These are phyloP conservation scores for Diplodia scrobiculata DNA, from an alignment of 2,329 filamentous ascomycete genomes.

Conservation along the genomic window DNA sequence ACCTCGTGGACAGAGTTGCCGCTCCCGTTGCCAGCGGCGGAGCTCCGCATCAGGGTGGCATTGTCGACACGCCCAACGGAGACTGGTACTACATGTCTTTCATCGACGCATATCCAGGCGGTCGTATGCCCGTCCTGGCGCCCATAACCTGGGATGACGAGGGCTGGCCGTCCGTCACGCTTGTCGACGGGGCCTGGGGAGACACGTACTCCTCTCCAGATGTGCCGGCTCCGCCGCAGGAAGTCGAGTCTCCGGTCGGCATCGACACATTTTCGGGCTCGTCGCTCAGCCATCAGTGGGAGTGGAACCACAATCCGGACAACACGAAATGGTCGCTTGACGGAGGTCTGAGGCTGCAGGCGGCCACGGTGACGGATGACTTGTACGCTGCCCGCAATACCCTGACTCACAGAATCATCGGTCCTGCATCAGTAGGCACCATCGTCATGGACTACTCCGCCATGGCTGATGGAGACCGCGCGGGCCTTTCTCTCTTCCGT, in stretches of 20 bases:
- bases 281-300: slow-evolving; percentile 53
- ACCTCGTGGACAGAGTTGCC: slow-evolving; percentile 49
- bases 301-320: slow-evolving; percentile 66
- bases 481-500: slow-evolving; percentile 58
- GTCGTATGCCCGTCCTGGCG: slow-evolving; percentile 60
- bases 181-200: slow-evolving; percentile 54
- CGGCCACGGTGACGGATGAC: slow-evolving; percentile 57
- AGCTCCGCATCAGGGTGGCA: slow-evolving; percentile 58
- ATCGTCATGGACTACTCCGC: slow-evolving; percentile 53
- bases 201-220: slow-evolving; percentile 47
- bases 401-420: slow-evolving; percentile 48
- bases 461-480: slow-evolving; percentile 57
- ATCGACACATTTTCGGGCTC: slow-evolving; percentile 53
- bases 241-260: slow-evolving; percentile 37
- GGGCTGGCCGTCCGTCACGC: slow-evolving; percentile 54
- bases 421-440: slow-evolving; percentile 51
- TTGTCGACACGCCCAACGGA: slow-evolving; percentile 56
- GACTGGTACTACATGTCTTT: slow-evolving; percentile 65
- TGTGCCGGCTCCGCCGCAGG: slow-evolving; percentile 34
- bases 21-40: slow-evolving; percentile 53
- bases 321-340: slow-evolving; percentile 50
- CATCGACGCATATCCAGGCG: slow-evolving; percentile 58
- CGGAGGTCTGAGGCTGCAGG: slow-evolving; percentile 50
- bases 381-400: slow-evolving; percentile 50
- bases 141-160: slow-evolving; percentile 57